These are phyloP conservation scores for Deuterostichococcus epilithicus DNA, from an alignment of 139 green algal species.

Conservation along the genomic window DNA sequence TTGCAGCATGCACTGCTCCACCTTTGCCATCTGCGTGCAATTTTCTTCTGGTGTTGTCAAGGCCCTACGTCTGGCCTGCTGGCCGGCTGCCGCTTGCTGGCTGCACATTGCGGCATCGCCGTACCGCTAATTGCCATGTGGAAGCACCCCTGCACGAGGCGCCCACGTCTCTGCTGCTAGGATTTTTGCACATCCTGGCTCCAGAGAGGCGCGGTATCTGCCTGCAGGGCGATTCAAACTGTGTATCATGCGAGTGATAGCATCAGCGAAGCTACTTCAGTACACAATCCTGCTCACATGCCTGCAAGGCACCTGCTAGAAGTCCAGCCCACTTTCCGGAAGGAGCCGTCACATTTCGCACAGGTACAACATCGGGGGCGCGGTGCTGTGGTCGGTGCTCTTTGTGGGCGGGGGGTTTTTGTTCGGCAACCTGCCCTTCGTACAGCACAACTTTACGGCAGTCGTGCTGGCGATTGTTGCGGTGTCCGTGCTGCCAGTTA, in stretches of 20 bases:
- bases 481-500: constrained; percentile 71
- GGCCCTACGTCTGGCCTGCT: no score
- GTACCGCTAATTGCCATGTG: background rate
- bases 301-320: background rate
- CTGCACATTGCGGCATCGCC: no score
- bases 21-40: no score
- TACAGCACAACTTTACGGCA: constrained; percentile 88
- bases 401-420: constrained; percentile 77
- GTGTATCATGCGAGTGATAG: no score
- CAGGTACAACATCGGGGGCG: constrained; percentile 84
- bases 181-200: no score
- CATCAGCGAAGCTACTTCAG: no score
- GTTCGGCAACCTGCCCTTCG: constrained; percentile 86
- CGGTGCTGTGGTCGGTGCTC: constrained; percentile 75
- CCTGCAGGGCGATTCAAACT: background rate
- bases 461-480: constrained; percentile 84
- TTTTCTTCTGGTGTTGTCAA: no score
- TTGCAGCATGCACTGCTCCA: no score
- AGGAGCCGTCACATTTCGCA: constrained; percentile 37
- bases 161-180: no score
- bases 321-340: background rate
- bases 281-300: background rate
- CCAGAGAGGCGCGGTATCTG: background rate
- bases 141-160: no score
- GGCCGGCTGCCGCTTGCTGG: no score